phyloP scores from a whole-genome alignment of 2,329 filamentous ascomycete species.

The Diplodia corticola region DNA sequence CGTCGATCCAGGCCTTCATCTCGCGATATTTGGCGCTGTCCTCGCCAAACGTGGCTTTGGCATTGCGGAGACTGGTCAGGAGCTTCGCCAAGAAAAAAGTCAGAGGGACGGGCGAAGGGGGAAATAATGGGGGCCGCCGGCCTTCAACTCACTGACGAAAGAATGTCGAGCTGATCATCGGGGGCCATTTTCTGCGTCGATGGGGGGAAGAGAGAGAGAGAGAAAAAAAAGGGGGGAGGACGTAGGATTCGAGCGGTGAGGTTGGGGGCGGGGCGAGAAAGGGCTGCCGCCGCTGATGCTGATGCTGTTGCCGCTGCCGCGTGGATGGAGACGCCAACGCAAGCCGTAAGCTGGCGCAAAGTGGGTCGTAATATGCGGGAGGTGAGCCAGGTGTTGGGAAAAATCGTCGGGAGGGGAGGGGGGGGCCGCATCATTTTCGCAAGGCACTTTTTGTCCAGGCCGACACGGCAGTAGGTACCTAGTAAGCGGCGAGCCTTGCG shows the following conservation, averaged over 20 bases:
- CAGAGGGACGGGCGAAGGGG: background rate
- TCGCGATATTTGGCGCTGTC: slow-evolving; percentile 33
- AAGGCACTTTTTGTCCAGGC: background rate
- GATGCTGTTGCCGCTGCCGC: background rate
- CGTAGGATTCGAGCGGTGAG: background rate
- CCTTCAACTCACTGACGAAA: slow-evolving; percentile 13
- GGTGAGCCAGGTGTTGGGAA: background rate
- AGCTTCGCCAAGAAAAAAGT: slow-evolving; percentile 29
- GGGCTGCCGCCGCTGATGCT: too few species aligned
- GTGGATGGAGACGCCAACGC: background rate
- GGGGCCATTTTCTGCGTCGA: slow-evolving; percentile 8
- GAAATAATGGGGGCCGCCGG: background rate
- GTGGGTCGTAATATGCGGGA: background rate
- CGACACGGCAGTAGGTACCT: too few species aligned
- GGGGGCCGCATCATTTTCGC: too few species aligned
- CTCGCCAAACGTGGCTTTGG: slow-evolving; percentile 36
- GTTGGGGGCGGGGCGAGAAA: background rate
- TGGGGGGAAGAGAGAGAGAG: too few species aligned
- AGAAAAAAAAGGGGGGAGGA: background rate
- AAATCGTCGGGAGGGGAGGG: background rate
- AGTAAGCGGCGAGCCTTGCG: background rate
- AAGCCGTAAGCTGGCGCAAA: background rate
- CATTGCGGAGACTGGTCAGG: slow-evolving; percentile 38
- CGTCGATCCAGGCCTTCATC: slow-evolving; percentile 36
- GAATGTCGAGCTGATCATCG: slow-evolving; percentile 8